Evolutionary conservation across 2,329 filamentous ascomycete species (phyloP), one percentile per base, ranked within the genome.

Genomic region (Fusarium armeniacum): DNA sequence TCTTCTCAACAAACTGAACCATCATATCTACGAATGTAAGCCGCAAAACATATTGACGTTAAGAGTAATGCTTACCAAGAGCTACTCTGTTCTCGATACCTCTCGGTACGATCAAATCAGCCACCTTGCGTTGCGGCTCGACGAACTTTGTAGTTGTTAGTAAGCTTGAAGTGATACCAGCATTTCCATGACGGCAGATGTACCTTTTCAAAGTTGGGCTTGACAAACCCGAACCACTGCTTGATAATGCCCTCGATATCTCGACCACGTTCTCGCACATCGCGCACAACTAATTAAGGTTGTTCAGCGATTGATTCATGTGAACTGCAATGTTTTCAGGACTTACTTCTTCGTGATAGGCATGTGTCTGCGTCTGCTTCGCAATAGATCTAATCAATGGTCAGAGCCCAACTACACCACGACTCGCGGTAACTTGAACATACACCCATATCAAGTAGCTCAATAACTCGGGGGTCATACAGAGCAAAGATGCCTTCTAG

Each of bases 171-270:
- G 4, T 18, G 22, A 20, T 5, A 3, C n/a, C 12, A 38, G 15
- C 20, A 10, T 40, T n/a, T n/a, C 6, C 22, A 16, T 13, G 18
- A 28, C 5, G 15, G 26, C 30, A 11, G 4, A 22, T 75, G 58
- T 76, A 86, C 86, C 80, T 91, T 93, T 79, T 95, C 92, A 75
- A 97, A 98, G 76, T 98, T 98, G 5, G 96, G 96, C 81, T 99
- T 99, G 44, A 99, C 96, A 77, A 92, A 99, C 13, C 83, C 84
- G 78, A 98, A 98, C 96, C 96, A 99, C 79, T 99, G 96, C 80
- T 98, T 98, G 79, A 99, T 94, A 76, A 94, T 95, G 41, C 96
- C 96, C 77, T 98, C 92, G 59, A 98, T 92, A 76, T 97, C 95
- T 76, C 96, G 88, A 5, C 93, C 95, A 75, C 96, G 90, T 75